These are phyloP conservation scores for Fusarium pininemorale DNA, from an alignment of 2,329 filamentous ascomycete species.

Conservation along the genomic window DNA sequence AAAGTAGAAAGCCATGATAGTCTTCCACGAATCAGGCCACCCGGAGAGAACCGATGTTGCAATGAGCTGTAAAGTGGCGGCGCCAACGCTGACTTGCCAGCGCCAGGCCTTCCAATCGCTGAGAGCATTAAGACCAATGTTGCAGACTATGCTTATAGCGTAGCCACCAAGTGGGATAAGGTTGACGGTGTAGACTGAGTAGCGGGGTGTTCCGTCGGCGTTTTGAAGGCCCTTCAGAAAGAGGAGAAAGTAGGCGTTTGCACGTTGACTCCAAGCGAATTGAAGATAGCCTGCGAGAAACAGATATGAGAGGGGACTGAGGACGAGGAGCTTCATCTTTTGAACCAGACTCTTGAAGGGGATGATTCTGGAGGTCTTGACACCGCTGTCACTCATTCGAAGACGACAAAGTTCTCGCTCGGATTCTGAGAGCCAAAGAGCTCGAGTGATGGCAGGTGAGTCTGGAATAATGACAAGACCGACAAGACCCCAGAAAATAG, in stretches of 20 bases:
- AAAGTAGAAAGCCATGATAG: constrained; percentile 49
- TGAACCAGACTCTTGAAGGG: constrained; percentile 19
- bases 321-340: constrained; percentile 27
- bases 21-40: constrained; percentile 31
- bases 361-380: constrained; percentile 31
- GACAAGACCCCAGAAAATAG: constrained; percentile 34
- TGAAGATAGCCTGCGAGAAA: constrained; percentile 47
- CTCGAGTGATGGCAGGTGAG: constrained; percentile 33
- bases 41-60: constrained; percentile 44
- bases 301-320: constrained; percentile 38
- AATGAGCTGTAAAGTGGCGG: constrained; percentile 50
- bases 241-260: constrained; percentile 45
- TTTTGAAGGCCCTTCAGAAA: constrained; percentile 46
- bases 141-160: constrained; percentile 55
- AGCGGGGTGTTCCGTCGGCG: constrained; percentile 33
- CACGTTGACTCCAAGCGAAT: constrained; percentile 49
- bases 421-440: constrained; percentile 12
- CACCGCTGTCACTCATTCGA: constrained; percentile 31
- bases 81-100: constrained; percentile 64
- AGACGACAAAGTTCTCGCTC: constrained; percentile 23
- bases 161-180: constrained; percentile 57
- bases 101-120: constrained; percentile 54
- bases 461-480: constrained; percentile 35
- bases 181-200: constrained; percentile 57
- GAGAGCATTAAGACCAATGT: constrained; percentile 63